Percentiles rank a stretch among this genome's conserved stretches.
phyloP scores from a whole-genome alignment of 805 yeast genomes.

The Clavispora vitiphila region DNA sequence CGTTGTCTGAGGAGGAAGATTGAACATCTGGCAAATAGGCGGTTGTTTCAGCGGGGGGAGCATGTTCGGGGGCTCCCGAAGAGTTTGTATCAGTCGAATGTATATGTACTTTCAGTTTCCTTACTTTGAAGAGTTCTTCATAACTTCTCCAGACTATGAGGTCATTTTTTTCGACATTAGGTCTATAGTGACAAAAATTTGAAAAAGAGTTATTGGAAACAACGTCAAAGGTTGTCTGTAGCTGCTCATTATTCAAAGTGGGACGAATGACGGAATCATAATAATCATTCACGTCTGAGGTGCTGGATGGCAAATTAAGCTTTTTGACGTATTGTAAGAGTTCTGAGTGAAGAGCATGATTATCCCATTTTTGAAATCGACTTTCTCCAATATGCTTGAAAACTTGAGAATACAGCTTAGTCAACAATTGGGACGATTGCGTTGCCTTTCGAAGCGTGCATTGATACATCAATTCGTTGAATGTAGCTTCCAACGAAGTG shows the following conservation, averaged over 20 bases:
- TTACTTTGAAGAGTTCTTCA: background rate
- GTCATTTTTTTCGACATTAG: slow-evolving; percentile 8
- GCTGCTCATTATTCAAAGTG: slow-evolving; percentile 3
- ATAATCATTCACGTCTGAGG: slow-evolving; percentile 4
- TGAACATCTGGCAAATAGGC: no score
- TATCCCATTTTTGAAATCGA: slow-evolving; percentile 13
- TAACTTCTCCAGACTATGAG: background rate
- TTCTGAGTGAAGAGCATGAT: slow-evolving; percentile 12
- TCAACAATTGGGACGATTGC: slow-evolving; percentile 12
- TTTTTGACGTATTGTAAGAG: slow-evolving; percentile 26
- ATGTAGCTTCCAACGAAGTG: slow-evolving; percentile 49
- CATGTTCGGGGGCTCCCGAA: no score
- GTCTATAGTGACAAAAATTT: background rate
- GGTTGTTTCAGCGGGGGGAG: no score
- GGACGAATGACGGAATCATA: slow-evolving; percentile 4
- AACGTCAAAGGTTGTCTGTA: slow-evolving; percentile 26
- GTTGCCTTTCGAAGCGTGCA: slow-evolving; percentile 34
- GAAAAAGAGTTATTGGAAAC: slow-evolving; percentile 12
- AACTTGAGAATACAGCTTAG: slow-evolving; percentile 15
- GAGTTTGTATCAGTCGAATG: background rate
- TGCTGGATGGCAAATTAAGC: slow-evolving; percentile 14
- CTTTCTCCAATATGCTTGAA: slow-evolving; percentile 11
- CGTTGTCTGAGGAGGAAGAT: background rate
- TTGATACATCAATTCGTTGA: slow-evolving; percentile 54
- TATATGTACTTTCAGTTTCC: background rate